Percentiles rank a stretch among this genome's conserved stretches.
Conservation (phyloP, 805 yeast genomes). For the Candida fluviatilis region DNA sequence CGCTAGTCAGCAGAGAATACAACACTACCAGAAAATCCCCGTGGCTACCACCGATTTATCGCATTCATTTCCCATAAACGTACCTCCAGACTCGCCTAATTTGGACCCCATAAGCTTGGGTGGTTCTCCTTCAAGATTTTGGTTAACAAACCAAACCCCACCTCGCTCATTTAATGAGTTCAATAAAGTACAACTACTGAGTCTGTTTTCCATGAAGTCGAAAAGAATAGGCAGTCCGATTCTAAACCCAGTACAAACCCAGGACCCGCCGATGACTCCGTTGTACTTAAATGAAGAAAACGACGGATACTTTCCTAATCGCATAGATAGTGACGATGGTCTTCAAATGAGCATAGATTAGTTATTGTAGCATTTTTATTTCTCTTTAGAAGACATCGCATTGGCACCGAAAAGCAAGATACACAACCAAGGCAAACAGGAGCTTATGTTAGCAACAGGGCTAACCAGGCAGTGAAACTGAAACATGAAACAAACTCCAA, state of each 20-base stretch:
- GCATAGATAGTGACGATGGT: slow-evolving; percentile 8
- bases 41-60: slow-evolving; percentile 18
- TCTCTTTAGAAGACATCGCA: no score
- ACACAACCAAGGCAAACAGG: no score
- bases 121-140: slow-evolving; percentile 53
- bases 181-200: slow-evolving; percentile 16
- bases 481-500: no score
- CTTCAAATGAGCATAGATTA: not conserved
- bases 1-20: slow-evolving; percentile 30
- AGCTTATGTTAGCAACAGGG: no score
- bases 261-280: slow-evolving; percentile 44
- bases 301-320: slow-evolving; percentile 6
- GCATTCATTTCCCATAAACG: slow-evolving; percentile 8
- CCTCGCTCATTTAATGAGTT: slow-evolving; percentile 29
- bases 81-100: slow-evolving; percentile 47
- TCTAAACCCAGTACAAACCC: slow-evolving; percentile 39
- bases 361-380: no score
- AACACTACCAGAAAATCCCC: slow-evolving; percentile 31
- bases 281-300: slow-evolving; percentile 18
- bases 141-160: slow-evolving; percentile 51
- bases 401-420: no score
- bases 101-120: slow-evolving; percentile 49
- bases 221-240: slow-evolving; percentile 21
- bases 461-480: no score
- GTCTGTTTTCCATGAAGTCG: slow-evolving; percentile 8